phyloP scores from a whole-genome alignment of 2,329 filamentous ascomycete genomes.

The Ophiostoma himal-ulmi region DNA sequence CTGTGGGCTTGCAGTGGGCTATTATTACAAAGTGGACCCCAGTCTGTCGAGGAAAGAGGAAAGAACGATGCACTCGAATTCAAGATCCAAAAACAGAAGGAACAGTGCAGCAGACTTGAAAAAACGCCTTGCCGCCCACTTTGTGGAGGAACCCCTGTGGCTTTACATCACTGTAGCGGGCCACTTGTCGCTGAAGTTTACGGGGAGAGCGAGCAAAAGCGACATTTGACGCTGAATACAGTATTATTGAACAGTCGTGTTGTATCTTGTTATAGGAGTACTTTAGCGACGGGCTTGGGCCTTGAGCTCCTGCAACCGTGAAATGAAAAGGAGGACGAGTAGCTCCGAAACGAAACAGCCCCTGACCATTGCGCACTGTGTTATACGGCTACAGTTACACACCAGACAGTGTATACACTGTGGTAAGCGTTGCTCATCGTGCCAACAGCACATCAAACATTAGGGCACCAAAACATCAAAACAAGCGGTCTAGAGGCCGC shows the following conservation, averaged over 20 bases:
- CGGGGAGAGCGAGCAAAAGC: neutral
- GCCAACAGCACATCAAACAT: neutral
- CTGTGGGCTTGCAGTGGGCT: neutral
- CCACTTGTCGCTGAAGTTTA: neutral
- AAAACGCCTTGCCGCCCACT: constrained; percentile 22
- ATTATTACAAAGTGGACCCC: neutral
- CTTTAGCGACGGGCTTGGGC: neutral
- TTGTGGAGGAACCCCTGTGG: constrained; percentile 10
- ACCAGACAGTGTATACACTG: neutral
- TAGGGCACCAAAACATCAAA: neutral
- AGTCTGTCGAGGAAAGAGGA: neutral
- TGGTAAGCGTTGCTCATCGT: neutral
- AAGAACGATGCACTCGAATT: neutral
- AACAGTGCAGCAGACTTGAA: constrained; percentile 1
- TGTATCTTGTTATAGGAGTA: too few relatives aligned
- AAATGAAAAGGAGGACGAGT: neutral
- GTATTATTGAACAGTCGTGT: too few relatives aligned
- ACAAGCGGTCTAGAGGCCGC: neutral
- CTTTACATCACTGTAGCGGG: neutral
- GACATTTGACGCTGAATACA: neutral
- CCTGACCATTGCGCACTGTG: neutral
- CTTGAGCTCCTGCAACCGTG: neutral
- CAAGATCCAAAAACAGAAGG: neutral
- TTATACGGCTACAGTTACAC: too few relatives aligned
- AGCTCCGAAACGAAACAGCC: neutral